Evolutionary conservation across 1,284 basidiomycete species (phyloP).

Genomic region (Cutaneotrichosporon daszewskae): DNA sequence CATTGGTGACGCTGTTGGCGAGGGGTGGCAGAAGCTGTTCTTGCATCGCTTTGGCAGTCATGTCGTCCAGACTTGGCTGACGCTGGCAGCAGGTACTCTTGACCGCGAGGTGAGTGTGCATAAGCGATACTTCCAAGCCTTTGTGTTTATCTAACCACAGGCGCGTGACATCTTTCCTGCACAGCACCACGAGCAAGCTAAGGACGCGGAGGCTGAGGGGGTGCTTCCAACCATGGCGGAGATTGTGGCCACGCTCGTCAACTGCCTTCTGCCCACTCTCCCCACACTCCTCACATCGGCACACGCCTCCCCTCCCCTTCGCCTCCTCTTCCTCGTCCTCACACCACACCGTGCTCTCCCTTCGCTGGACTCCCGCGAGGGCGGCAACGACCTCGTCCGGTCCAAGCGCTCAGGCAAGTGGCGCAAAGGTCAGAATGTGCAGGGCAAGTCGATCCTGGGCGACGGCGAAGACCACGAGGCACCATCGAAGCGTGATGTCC

Average conservation of each 20-base stretch:
- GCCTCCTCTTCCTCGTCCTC: conserved; percentile 68
- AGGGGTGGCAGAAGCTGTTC: conserved; percentile 69
- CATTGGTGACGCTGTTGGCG: conserved; percentile 73
- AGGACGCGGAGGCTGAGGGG: conserved; percentile 44
- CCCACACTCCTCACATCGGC: conserved; percentile 66
- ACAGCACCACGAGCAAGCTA: conserved; percentile 49
- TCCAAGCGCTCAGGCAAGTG: conserved; percentile 45
- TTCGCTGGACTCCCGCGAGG: conserved; percentile 49
- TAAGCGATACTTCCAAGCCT: neutral
- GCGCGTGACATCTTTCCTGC: conserved; percentile 58
- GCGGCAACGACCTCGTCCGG: conserved; percentile 30
- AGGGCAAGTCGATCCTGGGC: conserved; percentile 45
- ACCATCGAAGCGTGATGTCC: conserved; percentile 21
- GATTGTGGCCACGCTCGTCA: conserved; percentile 21
- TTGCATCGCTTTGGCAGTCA: conserved; percentile 85
- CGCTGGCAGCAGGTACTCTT: conserved; percentile 65
- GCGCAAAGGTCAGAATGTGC: conserved; percentile 41
- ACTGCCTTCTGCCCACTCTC: conserved; percentile 52
- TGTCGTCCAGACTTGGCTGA: conserved; percentile 81
- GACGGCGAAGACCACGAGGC: conserved; percentile 24
- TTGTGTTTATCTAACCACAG: conserved; percentile 47
- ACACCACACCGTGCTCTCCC: conserved; percentile 49
- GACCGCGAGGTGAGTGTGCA: conserved; percentile 65
- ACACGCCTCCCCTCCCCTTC: conserved; percentile 80
- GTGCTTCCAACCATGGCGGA: conserved; percentile 65